A percentile compares a stretch with the other conserved stretches of the same genome.
Conservation (phyloP, 108 stramenopile genomes). For the Bacterosira constricta region DNA sequence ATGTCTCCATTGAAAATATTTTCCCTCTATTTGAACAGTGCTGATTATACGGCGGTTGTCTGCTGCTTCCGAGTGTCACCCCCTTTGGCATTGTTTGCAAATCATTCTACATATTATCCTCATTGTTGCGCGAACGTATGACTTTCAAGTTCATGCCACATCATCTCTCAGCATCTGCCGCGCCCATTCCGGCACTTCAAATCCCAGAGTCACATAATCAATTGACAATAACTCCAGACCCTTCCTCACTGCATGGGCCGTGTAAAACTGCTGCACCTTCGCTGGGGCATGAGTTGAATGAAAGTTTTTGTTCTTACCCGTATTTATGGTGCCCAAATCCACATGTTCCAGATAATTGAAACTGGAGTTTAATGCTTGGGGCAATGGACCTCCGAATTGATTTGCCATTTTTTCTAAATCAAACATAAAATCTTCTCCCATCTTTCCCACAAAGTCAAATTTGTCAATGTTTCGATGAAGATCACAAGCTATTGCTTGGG, state of each 20-base stretch:
- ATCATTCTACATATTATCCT: too few relatives aligned
- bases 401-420: slow-evolving; percentile 47
- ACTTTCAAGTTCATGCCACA: neutral
- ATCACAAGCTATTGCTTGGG: slow-evolving; percentile 55
- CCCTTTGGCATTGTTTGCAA: neutral
- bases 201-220: slow-evolving; percentile 57
- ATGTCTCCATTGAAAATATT: neutral
- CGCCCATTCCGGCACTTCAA: slow-evolving; percentile 69
- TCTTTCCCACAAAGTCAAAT: slow-evolving; percentile 61
- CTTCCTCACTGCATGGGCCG: slow-evolving; percentile 58
- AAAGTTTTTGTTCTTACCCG: slow-evolving; percentile 8
- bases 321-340: slow-evolving; percentile 7
- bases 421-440: slow-evolving; percentile 50
- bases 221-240: slow-evolving; percentile 65
- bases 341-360: slow-evolving; percentile 24
- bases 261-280: slow-evolving; percentile 55
- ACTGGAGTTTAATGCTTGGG: slow-evolving; percentile 19
- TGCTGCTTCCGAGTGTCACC: too few relatives aligned
- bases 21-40: neutral
- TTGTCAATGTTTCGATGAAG: slow-evolving; percentile 40
- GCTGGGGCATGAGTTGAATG: slow-evolving; percentile 33
- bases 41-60: neutral
- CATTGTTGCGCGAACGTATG: too few relatives aligned
- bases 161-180: slow-evolving; percentile 58
- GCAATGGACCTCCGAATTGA: slow-evolving; percentile 25